Percentiles rank a stretch among this genome's conserved stretches.
Evolutionary conservation across 2,329 filamentous ascomycete species (phyloP).

Genomic region (Pseudocercospora vitis): DNA sequence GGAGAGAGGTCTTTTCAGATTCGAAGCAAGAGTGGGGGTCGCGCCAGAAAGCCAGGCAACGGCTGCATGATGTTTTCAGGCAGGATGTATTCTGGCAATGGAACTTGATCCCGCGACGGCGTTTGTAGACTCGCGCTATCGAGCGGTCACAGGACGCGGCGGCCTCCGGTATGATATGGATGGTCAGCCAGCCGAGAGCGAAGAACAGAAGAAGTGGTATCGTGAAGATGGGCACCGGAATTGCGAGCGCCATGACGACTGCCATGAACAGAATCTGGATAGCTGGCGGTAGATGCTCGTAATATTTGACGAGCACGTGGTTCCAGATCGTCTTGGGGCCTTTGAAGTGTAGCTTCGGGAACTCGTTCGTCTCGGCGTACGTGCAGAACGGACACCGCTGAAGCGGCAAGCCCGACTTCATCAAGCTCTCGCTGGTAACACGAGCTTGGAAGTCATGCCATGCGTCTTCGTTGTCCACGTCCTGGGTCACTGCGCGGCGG

Average conservation of each 20-base stretch:
- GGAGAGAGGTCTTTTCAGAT: slow-evolving; percentile 74
- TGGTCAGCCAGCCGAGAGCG: slow-evolving; percentile 17
- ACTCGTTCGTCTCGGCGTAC: slow-evolving; percentile 80
- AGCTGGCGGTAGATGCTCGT: slow-evolving; percentile 37
- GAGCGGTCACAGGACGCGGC: slow-evolving; percentile 30
- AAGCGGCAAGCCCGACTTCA: slow-evolving; percentile 71
- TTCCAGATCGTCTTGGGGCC: slow-evolving; percentile 26
- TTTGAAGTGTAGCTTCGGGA: slow-evolving; percentile 28
- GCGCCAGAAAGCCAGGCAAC: slow-evolving; percentile 77
- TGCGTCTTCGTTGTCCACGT: slow-evolving; percentile 68
- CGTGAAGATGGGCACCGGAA: slow-evolving; percentile 53
- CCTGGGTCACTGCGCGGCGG: slow-evolving; percentile 67
- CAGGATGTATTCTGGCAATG: slow-evolving; percentile 71
- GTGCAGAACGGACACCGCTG: slow-evolving; percentile 85
- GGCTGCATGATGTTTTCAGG: slow-evolving; percentile 70
- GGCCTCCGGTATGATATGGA: slow-evolving; percentile 19
- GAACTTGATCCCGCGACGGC: slow-evolving; percentile 73
- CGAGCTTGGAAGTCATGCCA: slow-evolving; percentile 76
- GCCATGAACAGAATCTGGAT: slow-evolving; percentile 51
- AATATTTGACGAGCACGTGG: slow-evolving; percentile 30
- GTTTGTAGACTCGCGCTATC: slow-evolving; percentile 66
- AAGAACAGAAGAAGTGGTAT: slow-evolving; percentile 44
- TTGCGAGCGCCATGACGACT: slow-evolving; percentile 27
- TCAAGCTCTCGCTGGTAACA: slow-evolving; percentile 71
- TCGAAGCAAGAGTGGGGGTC: slow-evolving; percentile 92